Conservation (phyloP, 768 basidiomycete genomes). For the Scleroderma bovista region DNA sequence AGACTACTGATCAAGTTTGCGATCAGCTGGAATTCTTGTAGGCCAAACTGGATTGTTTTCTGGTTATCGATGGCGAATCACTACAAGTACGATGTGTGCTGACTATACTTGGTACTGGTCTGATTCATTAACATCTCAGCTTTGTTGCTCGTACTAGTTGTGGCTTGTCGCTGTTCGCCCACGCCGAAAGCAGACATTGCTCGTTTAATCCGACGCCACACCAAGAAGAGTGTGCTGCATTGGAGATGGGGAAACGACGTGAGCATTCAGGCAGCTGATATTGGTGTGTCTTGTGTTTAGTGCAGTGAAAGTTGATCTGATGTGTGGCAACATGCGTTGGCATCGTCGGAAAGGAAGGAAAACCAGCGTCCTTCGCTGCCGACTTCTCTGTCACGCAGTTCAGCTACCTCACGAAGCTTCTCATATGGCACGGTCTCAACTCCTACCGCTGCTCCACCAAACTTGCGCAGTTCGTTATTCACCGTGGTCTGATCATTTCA, state of each 20-base stretch:
- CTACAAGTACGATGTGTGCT: slow-evolving; percentile 57
- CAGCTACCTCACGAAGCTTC: slow-evolving; percentile 89
- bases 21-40: slow-evolving; percentile 91
- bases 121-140: slow-evolving; percentile 38
- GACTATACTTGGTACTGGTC: neutral
- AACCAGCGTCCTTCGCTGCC: slow-evolving; percentile 97
- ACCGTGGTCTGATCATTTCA: slow-evolving; percentile 93
- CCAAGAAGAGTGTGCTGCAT: slow-evolving; percentile 97
- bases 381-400: slow-evolving; percentile 99
- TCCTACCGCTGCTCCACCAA: slow-evolving; percentile 98
- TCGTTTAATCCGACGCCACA: slow-evolving; percentile 81
- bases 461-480: slow-evolving; percentile 97
- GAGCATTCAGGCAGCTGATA: slow-evolving; percentile 97
- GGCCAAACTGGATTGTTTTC: slow-evolving; percentile 92
- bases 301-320: neutral
- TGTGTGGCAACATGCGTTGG: slow-evolving; percentile 62
- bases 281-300: slow-evolving; percentile 65
- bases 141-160: slow-evolving; percentile 87
- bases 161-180: slow-evolving; percentile 96
- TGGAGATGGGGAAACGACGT: slow-evolving; percentile 99
- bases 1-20: slow-evolving; percentile 74
- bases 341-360: slow-evolving; percentile 98
- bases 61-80: slow-evolving; percentile 97
- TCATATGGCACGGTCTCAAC: slow-evolving; percentile 98
- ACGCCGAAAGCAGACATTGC: slow-evolving; percentile 99